Evolutionary conservation across 176 grass and related monocot species (phyloP), one percentile per base, ranked within the genome.

Genomic region (Oryza meyeriana): DNA sequence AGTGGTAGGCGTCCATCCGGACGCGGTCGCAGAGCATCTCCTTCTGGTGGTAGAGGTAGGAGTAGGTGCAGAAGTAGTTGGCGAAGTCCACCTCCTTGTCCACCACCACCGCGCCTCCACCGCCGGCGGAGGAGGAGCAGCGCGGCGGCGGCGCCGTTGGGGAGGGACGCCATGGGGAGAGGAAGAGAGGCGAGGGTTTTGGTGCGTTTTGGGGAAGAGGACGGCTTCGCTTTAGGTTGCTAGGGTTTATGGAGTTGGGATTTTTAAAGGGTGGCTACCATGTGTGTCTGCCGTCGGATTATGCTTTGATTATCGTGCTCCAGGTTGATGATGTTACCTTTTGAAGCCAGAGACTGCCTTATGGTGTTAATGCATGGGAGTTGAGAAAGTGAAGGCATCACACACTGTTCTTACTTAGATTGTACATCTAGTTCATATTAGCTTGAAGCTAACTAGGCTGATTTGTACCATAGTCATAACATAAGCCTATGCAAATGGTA

Each of bases 61-160:
- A 87, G 64, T 99, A 96, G 47, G 97, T 99, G 83, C 97, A 99
- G 85, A 99, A 99, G 74, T 99, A 99, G 87, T 99, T 99, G 48
- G 93, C 97, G 66, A 94, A 99, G 82, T 99, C 93, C 28, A 99
- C 97, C 41, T 88, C 91, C 74, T 99, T 99, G 77, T 96, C 97
- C 6, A 99, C 95, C 3, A 33, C 32, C 13, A 50, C 67, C 5
- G 47, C 84, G 41, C 36, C 69, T 5, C 64, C 33, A 48, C 64
- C 75, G 48, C 50, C 62, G 18, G 87, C 55, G 18, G 87, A 30
- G 66, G 85, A 25, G 38, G 66, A 5, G 13, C 17, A 24, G 69
- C n/a, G n/a, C 70, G 72, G 32, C 57, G 83, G 31, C 72, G 84
- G 14, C 73, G 72, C 80, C 89, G 89, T 91, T 91, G 0, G 64